These are phyloP conservation scores for Xylariaceae sp. DNA, from an alignment of 2,329 filamentous ascomycete genomes.

Conservation along the genomic window DNA sequence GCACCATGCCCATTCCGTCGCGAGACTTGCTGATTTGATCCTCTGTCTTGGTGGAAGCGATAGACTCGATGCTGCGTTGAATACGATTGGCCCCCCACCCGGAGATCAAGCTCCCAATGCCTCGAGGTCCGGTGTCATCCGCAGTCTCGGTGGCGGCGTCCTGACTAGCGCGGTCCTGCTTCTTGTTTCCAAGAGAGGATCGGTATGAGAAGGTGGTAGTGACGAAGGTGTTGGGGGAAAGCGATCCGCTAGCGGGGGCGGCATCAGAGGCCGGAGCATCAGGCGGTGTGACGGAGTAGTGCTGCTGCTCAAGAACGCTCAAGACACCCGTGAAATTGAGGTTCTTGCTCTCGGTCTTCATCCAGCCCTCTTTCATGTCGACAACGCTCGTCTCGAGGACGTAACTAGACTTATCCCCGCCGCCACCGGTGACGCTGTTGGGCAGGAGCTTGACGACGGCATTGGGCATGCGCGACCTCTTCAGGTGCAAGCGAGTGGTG, in stretches of 20 bases:
- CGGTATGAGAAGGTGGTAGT: conserved; percentile 72
- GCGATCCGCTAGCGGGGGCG: conserved; percentile 11
- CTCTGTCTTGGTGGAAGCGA: conserved; percentile 73
- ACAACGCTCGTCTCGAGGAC: conserved; percentile 79
- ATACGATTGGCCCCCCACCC: conserved; percentile 66
- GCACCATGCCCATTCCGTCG: conserved; percentile 78
- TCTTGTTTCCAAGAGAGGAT: conserved; percentile 68
- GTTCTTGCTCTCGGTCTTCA: conserved; percentile 78
- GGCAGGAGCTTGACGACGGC: conserved; percentile 76
- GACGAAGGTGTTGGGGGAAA: conserved; percentile 57
- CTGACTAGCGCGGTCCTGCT: conserved; percentile 49
- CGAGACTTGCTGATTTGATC: conserved; percentile 77
- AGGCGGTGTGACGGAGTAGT: conserved; percentile 51
- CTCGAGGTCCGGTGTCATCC: conserved; percentile 32
- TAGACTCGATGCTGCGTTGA: conserved; percentile 74
- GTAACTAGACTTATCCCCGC: conserved; percentile 69
- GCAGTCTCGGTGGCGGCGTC: conserved; percentile 42
- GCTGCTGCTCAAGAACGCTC: conserved; percentile 73
- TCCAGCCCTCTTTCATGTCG: conserved; percentile 77
- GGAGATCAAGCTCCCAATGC: conserved; percentile 47
- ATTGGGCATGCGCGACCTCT: conserved; percentile 73
- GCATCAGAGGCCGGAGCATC: conserved; percentile 32
- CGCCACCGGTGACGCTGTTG: conserved; percentile 64
- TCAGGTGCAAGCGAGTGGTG: conserved; percentile 77
- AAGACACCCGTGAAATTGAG: conserved; percentile 80